Evolutionary conservation across 2,329 filamentous ascomycete species (phyloP), one percentile per base, ranked within the genome.

Genomic region (Pseudohalonectria lignicola): DNA sequence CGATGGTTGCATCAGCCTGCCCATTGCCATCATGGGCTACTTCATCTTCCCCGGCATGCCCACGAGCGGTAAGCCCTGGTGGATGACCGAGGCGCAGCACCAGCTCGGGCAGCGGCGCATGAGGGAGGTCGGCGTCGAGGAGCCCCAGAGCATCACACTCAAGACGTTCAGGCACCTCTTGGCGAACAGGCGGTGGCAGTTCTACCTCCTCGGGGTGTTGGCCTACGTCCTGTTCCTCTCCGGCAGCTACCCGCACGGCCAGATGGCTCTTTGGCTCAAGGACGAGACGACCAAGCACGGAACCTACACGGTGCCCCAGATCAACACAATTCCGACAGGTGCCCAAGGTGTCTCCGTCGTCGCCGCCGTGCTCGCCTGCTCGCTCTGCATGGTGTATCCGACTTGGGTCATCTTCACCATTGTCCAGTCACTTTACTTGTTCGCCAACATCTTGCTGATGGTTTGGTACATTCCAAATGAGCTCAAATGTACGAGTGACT

Each of bases 1-100:
- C n/a, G 72, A 75, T 42, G 69, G 69, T 1, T 58, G 73, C 18
- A 74, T 76, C 47, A 73, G 68, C 2, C 56, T 76, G 4, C 70
- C 67, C 0, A 65, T 76, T 12, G 67, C 69, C 0, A 42, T 74
- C 4, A 53, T 71, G 6, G 69, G 70, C 0, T 74, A 61, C 40
- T 36, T 70, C 10, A 61, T 73, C 10, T 57, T 57, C 33, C 62
- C 61, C 0, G 61, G 57, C 2, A 52, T 63, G 3, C 59, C 61
- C 10, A 30, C 21, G 15, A 26, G 34, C 34, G 20, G 21, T 13
- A 52, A 47, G 16, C 55, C 60, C 2, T 61, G 60, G 31, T 62
- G 52, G 35, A 34, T 64, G 10, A 57, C 53, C 0, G 47, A 52
- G 1, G 45, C 45, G 1, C 60, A 65, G n/a, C 59, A 57, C 20